Base-by-base conservation (phyloP, 2,329 filamentous ascomycete genomes). In the Cordyceps cateniannulata region DNA sequence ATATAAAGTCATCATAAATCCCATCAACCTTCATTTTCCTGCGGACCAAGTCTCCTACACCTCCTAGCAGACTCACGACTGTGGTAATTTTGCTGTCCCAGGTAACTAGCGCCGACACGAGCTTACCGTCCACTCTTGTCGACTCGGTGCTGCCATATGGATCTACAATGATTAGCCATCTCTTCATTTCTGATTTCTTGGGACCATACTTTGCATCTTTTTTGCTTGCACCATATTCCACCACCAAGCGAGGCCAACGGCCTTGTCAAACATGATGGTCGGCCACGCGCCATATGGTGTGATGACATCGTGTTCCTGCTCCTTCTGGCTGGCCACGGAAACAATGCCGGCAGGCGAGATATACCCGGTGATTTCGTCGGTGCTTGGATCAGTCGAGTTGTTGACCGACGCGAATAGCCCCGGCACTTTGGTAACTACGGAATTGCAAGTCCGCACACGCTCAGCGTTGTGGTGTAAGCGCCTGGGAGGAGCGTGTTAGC, bases 1-100 rank as follows among this genome's bases (percentile, higher is more conserved):
- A 63, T 2, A 73, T 60, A 63, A 75, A 77, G n/a, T 73, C 70
- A 1, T 71, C 42, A 54, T 77, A 77, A 18, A 76, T 70, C 1
- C 69, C 69, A 22, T 77, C 73, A 0, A 62, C 59, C 64, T 71
- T 71, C 72, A 76, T 74, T 59, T 69, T 71, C 47, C 73, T 63
- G 4, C 75, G 69, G 4, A 76, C 75, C 24, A 76, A 65, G 47
- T 75, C 71, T 12, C 66, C 64, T 0, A 75, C 73, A 0, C 75
- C 76, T 1, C 74, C 75, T 4, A 77, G 64, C 0, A 77, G 65
- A 0, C 75, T 70, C 20, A 71, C 66, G 0, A 77, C 74, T 0
- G 74, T 78, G 10, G 73, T 73, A 8, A 77, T 66, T 59, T 78
- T 78, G 64, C 75, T 77, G 55, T 77, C 76, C 76, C 76, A 78